phyloP scores from a whole-genome alignment of 2,329 filamentous ascomycete species.

The Aspergillus costaricaensis region DNA sequence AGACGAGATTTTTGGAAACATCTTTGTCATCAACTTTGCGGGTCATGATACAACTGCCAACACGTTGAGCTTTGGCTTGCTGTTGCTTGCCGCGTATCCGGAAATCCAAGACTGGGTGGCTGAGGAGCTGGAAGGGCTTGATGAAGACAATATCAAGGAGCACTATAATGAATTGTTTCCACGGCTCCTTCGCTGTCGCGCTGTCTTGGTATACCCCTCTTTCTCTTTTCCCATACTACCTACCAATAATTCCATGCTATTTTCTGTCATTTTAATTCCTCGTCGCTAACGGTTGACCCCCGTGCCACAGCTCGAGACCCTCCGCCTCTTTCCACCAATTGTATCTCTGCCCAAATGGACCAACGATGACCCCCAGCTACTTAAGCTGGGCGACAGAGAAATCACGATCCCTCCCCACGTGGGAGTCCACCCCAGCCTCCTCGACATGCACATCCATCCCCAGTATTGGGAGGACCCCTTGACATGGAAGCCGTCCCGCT shows the following conservation, averaged over 20 bases:
- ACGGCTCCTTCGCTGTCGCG: background rate
- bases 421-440: background rate
- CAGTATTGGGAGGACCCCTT: constrained; percentile 5
- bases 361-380: background rate
- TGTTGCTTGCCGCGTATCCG: constrained; percentile 6
- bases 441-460: constrained; percentile 2
- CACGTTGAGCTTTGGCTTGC: background rate
- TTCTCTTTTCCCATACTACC: no score
- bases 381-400: background rate
- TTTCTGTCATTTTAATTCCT: no score
- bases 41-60: constrained; percentile 12
- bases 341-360: constrained; percentile 8
- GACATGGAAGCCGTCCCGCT: constrained; percentile 4
- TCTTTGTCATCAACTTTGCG: constrained; percentile 12
- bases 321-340: constrained; percentile 11
- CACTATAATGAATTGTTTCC: constrained; percentile 4
- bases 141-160: background rate
- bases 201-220: background rate
- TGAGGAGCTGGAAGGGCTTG: constrained; percentile 1
- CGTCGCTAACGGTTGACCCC: background rate
- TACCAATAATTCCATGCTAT: no score
- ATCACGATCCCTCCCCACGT: background rate
- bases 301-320: constrained; percentile 5
- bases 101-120: constrained; percentile 10
- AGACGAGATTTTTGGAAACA: constrained; percentile 11